Evolutionary conservation across 768 basidiomycete species (phyloP).

Genomic region (Leccinum longicurvipes): DNA sequence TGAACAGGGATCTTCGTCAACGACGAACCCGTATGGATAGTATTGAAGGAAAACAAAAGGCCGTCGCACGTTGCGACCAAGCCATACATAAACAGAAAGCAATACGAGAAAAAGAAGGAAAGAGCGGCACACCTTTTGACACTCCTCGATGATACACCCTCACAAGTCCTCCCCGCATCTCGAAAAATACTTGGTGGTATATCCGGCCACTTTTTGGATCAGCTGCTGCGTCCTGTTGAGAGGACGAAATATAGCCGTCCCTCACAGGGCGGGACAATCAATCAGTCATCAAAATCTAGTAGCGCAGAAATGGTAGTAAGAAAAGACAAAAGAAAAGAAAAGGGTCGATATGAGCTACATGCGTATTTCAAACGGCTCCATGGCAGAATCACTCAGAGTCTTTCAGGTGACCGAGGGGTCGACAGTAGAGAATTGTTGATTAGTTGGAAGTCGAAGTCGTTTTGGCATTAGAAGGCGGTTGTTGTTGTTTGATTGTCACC

Average conservation of each 20-base stretch:
- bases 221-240: no score
- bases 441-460: no score
- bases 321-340: no score
- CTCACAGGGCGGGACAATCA: no score
- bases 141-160: slow-evolving; percentile 92
- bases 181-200: slow-evolving; percentile 79
- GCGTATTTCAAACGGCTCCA: slow-evolving; percentile 67
- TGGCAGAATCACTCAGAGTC: not conserved
- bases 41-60: not conserved
- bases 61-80: not conserved
- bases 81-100: not conserved
- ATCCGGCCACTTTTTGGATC: slow-evolving; percentile 83
- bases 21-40: not conserved
- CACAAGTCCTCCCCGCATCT: slow-evolving; percentile 89
- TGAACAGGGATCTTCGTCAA: not conserved
- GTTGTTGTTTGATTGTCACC: no score
- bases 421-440: no score
- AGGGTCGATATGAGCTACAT: no score
- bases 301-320: no score
- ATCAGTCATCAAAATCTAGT: no score
- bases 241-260: no score
- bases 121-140: slow-evolving; percentile 60
- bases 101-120: not conserved
- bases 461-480: no score
- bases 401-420: no score